A percentile compares a stretch with the other conserved stretches of the same genome.
phyloP scores from a whole-genome alignment of 1,284 basidiomycete species.

The Moniliella sp. region DNA sequence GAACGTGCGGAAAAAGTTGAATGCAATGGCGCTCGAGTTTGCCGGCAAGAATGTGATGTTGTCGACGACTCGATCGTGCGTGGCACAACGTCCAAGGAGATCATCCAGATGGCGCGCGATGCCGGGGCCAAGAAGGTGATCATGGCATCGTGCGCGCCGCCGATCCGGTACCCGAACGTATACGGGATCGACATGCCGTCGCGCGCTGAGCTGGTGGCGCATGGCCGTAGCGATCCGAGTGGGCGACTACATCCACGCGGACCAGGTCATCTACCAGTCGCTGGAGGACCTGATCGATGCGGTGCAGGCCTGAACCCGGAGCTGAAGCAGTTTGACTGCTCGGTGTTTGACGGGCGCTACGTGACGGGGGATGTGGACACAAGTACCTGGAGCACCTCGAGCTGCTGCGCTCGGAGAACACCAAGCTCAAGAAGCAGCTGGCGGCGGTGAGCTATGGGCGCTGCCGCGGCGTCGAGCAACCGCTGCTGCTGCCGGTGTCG shows the following conservation, averaged over 20 bases:
- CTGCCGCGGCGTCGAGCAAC: too few relatives aligned
- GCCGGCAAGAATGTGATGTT: conserved; percentile 65
- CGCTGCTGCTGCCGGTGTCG: too few relatives aligned
- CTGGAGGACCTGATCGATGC: conserved; percentile 66
- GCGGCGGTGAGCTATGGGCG: conserved; percentile 7
- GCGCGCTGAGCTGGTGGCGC: conserved; percentile 71
- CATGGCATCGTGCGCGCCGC: conserved; percentile 86
- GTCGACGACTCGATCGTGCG: conserved; percentile 98
- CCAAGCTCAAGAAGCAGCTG: conserved; percentile 39
- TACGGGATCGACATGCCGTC: conserved; percentile 99
- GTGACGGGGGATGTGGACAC: conserved; percentile 81
- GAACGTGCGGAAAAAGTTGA: conserved; percentile 84
- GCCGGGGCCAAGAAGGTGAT: conserved; percentile 94
- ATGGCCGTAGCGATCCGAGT: conserved; percentile 57
- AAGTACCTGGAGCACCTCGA: conserved; percentile 60
- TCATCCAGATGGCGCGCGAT: conserved; percentile 97
- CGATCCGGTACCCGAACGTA: conserved; percentile 82
- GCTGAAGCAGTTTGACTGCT: conserved; percentile 73
- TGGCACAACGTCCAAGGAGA: conserved; percentile 94
- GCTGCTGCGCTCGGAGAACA: conserved; percentile 59
- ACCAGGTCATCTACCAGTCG: conserved; percentile 93
- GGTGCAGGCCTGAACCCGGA: conserved; percentile 65
- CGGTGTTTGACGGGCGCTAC: conserved; percentile 91
- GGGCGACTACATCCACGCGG: conserved; percentile 69
- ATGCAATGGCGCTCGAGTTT: conserved; percentile 99